phyloP scores from a whole-genome alignment of 306 rosid species.

The Alnus rubra region DNA sequence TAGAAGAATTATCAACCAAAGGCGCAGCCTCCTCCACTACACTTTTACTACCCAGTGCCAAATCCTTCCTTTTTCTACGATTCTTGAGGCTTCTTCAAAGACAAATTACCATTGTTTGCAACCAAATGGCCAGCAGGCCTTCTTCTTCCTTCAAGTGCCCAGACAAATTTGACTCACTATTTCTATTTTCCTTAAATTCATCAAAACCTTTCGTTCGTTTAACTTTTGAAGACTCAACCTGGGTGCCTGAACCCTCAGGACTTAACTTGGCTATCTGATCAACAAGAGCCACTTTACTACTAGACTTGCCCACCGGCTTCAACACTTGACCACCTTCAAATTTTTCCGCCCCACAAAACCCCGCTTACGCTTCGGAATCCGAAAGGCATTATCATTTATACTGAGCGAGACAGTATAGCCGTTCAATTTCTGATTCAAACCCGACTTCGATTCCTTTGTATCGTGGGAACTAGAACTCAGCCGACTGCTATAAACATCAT shows the following conservation, averaged over 20 bases:
- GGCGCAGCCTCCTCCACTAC: slow-evolving; percentile 49
- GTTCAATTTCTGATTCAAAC: slow-evolving; percentile 43
- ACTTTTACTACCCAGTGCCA: slow-evolving; percentile 37
- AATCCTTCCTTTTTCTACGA: slow-evolving; percentile 45
- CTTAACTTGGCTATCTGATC: slow-evolving; percentile 46
- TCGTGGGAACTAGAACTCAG: slow-evolving; percentile 46
- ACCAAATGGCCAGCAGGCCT: slow-evolving; percentile 39
- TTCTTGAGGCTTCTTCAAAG: slow-evolving; percentile 48
- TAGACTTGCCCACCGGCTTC: slow-evolving; percentile 41
- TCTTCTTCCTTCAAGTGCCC: slow-evolving; percentile 44
- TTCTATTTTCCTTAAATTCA: slow-evolving; percentile 43
- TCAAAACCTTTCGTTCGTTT: slow-evolving; percentile 36
- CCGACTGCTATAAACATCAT: slow-evolving; percentile 43
- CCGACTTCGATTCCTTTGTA: slow-evolving; percentile 43
- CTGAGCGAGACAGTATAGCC: slow-evolving; percentile 46
- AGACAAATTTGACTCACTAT: slow-evolving; percentile 47
- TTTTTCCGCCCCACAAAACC: slow-evolving; percentile 76
- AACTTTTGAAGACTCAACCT: slow-evolving; percentile 37
- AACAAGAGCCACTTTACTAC: slow-evolving; percentile 36
- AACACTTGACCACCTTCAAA: slow-evolving; percentile 34
- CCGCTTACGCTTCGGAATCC: slow-evolving; percentile 84
- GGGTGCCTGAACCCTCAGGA: slow-evolving; percentile 43
- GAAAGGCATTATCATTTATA: slow-evolving; percentile 48
- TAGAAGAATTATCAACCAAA: slow-evolving; percentile 40
- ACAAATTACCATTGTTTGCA: slow-evolving; percentile 54